Conservation (phyloP, 2,329 filamentous ascomycete genomes). For the Ophiostoma populinum region DNA sequence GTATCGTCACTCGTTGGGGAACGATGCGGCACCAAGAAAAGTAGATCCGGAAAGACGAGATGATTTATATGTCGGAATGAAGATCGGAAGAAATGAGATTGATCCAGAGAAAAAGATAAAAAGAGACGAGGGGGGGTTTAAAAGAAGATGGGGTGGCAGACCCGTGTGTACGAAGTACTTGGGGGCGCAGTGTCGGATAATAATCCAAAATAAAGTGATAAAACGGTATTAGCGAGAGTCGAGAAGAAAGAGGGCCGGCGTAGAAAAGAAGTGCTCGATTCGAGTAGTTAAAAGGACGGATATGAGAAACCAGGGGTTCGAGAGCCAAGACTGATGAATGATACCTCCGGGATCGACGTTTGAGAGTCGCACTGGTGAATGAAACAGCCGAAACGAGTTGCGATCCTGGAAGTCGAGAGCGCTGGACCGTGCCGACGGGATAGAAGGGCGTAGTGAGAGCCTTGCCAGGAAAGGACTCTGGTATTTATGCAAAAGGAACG, state of each 20-base stretch:
- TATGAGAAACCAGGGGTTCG: neutral
- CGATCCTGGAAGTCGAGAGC: slow-evolving; percentile 13
- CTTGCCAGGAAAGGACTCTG: too few species aligned
- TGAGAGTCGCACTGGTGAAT: slow-evolving; percentile 22
- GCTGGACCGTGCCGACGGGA: too few species aligned
- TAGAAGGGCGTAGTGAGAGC: too few species aligned
- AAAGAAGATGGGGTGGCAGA: neutral
- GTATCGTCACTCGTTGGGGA: too few species aligned
- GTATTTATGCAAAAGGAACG: too few species aligned
- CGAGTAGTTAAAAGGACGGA: slow-evolving; percentile 5
- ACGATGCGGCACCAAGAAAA: neutral
- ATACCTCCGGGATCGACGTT: slow-evolving; percentile 21
- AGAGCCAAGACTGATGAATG: slow-evolving; percentile 10
- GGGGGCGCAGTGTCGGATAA: too few species aligned
- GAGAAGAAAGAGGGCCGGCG: neutral
- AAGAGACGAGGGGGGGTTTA: neutral
- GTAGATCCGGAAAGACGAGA: neutral
- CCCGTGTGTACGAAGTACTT: too few species aligned
- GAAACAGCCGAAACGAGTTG: slow-evolving; percentile 24
- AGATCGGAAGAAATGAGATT: neutral
- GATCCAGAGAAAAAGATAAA: neutral
- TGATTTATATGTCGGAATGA: neutral
- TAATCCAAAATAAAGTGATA: neutral
- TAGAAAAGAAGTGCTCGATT: neutral
- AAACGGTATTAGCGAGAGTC: neutral